Conservation (phyloP, 352 stramenopile species). For the Pythium coloratum region DNA sequence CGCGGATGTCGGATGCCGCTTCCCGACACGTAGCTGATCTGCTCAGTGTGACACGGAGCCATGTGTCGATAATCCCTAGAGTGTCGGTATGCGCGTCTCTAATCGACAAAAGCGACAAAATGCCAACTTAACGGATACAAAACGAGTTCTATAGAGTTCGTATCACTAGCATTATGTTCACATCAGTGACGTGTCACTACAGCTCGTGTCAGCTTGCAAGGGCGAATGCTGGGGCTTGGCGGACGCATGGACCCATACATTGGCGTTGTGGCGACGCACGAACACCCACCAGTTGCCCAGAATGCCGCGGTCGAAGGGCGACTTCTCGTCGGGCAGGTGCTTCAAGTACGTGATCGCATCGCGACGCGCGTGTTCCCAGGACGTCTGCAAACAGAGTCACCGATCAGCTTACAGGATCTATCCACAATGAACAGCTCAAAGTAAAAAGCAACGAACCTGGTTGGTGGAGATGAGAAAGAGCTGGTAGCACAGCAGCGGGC, state of each 20-base stretch:
- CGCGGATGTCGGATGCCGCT: conserved; percentile 2
- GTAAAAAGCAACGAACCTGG: conserved; percentile 29
- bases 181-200: conserved; percentile 24
- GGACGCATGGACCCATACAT: conserved; percentile 59
- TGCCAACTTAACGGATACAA: too few species aligned
- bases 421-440: not conserved
- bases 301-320: conserved; percentile 62
- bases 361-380: conserved; percentile 74
- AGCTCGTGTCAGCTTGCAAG: conserved; percentile 1
- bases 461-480: conserved; percentile 71
- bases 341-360: conserved; percentile 74
- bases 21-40: conserved; percentile 25
- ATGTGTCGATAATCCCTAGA: conserved; percentile 1
- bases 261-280: conserved; percentile 41
- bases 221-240: conserved; percentile 20
- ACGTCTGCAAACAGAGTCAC: conserved; percentile 39
- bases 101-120: not conserved
- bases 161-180: conserved; percentile 19
- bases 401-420: not conserved
- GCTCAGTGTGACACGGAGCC: not conserved
- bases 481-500: conserved; percentile 70
- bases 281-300: conserved; percentile 70
- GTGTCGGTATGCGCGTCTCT: not conserved
- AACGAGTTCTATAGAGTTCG: conserved; percentile 7
- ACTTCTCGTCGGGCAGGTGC: conserved; percentile 51